A percentile compares a stretch with the other conserved stretches of the same genome.
Conservation (phyloP, 2,329 filamentous ascomycete genomes). For the Calonectria henricotiae region DNA sequence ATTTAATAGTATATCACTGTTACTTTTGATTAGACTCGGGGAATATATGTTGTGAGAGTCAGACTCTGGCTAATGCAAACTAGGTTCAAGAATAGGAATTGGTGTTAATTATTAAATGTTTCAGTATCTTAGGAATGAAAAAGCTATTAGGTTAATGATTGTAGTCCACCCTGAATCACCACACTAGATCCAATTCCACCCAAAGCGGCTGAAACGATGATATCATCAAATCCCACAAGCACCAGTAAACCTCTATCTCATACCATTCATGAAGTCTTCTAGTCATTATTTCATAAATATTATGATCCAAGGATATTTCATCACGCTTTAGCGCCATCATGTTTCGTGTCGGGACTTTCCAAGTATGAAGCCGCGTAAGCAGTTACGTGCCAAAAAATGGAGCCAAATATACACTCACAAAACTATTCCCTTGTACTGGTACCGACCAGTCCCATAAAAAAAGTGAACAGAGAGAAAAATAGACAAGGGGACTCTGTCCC, state of each 20-base stretch:
- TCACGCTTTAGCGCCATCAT: not conserved
- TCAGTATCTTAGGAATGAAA: not conserved
- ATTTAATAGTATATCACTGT: no score
- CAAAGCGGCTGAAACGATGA: not conserved
- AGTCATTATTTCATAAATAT: not conserved
- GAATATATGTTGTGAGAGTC: no score
- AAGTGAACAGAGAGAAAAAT: not conserved
- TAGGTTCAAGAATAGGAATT: no score
- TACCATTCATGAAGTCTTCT: not conserved
- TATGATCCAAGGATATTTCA: not conserved
- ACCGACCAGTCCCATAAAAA: constrained; percentile 1
- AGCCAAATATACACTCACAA: not conserved
- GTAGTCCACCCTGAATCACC: not conserved
- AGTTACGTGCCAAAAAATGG: not conserved
- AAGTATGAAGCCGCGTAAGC: constrained; percentile 5
- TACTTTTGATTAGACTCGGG: no score
- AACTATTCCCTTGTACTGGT: not conserved
- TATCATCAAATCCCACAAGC: not conserved
- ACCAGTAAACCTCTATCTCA: not conserved
- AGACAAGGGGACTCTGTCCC: not conserved
- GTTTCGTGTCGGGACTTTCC: not conserved
- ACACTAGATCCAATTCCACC: not conserved
- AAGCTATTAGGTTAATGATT: not conserved
- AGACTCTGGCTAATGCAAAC: not conserved
- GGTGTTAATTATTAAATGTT: not conserved